These are phyloP conservation scores for Stereum hirsutum DNA, from an alignment of 1,284 basidiomycete species.

Conservation along the genomic window DNA sequence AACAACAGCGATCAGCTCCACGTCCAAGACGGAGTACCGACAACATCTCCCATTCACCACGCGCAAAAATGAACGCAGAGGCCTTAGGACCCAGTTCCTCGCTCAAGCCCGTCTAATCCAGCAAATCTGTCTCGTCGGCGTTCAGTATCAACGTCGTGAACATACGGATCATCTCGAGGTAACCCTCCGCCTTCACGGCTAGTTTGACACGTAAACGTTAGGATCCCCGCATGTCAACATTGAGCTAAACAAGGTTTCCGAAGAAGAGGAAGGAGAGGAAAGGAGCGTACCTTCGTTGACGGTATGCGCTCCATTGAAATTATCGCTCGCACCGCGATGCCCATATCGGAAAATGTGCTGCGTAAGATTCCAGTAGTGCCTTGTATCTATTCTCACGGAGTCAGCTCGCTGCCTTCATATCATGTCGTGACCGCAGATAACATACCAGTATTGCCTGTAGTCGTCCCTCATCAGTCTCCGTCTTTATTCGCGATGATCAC, in stretches of 20 bases:
- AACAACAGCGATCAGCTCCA: no score
- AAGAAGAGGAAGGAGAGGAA: slow-evolving; percentile 23
- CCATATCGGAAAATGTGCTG: slow-evolving; percentile 44
- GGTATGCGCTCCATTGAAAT: slow-evolving; percentile 40
- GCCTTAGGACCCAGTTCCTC: no score
- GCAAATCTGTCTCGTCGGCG: slow-evolving; percentile 12
- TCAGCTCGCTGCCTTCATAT: no score
- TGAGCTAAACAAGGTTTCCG: slow-evolving; percentile 7
- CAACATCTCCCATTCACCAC: no score
- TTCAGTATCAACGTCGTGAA: slow-evolving; percentile 13
- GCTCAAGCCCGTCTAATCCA: slow-evolving; percentile 1
- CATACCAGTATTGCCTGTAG: slow-evolving; percentile 4
- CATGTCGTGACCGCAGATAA: no score
- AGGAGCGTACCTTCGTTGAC: slow-evolving; percentile 14
- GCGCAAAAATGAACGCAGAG: no score
- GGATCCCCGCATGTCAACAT: no score
- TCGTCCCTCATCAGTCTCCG: no score
- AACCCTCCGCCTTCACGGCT: slow-evolving; percentile 12
- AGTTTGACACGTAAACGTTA: not conserved
- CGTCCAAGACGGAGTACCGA: no score
- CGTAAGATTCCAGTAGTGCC: slow-evolving; percentile 41
- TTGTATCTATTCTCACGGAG: slow-evolving; percentile 37
- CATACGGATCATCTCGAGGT: slow-evolving; percentile 13
- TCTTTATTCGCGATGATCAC: no score
- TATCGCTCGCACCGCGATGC: slow-evolving; percentile 19